Evolutionary conservation across 352 stramenopile species (phyloP), one percentile per base, ranked within the genome.

Genomic region (Thalassiosira mediterranea): DNA sequence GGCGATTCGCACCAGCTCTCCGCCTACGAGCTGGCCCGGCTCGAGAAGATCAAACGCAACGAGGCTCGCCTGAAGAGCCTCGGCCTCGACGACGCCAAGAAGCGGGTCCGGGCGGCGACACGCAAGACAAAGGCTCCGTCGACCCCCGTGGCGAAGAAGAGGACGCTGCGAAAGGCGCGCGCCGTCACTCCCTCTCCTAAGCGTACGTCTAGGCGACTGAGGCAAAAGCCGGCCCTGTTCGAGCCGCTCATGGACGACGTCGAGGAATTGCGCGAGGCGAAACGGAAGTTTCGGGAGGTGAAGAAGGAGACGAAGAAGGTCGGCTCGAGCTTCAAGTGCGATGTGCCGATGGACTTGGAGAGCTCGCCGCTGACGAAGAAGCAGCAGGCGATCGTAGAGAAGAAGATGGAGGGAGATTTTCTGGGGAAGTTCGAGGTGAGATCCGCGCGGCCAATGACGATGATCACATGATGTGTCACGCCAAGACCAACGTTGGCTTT

Each of bases 11-110:
- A 60, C 34, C 29, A 72, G 31, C 54, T 86, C 31, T 88, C 84
- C 7, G 62, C 79, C 17, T 90, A 90, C 40, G 84, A 90, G 58
- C 60, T 61, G 19, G 8, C 64, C 23, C 79, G 84, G 21, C 28
- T 76, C 0, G 78, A 89, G 47, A 63, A 70, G 47, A 91, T 91
- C 48, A 62, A 77, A 21, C 67, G 78, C 17, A 91, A 91, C 59
- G 54, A 89, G 31, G 76, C 67, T 21, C 77, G 81, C 32, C 54
- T 91, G 13, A 72, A 48, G 34, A 56, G 29, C 47, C 66, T 89
- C 26, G 84, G 84, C 11, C 61, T 90, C 0, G 10, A 72, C 8
- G 46, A 83, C 25, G 47, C 19, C 31, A 78, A 70, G 31, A 48
- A 72, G 58, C 49, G 56, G 15, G 5, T 72, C 38, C 32, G 32